A percentile compares a stretch with the other conserved stretches of the same genome.
phyloP scores from a whole-genome alignment of 2,329 filamentous ascomycete genomes.

The Massarina eburnea region DNA sequence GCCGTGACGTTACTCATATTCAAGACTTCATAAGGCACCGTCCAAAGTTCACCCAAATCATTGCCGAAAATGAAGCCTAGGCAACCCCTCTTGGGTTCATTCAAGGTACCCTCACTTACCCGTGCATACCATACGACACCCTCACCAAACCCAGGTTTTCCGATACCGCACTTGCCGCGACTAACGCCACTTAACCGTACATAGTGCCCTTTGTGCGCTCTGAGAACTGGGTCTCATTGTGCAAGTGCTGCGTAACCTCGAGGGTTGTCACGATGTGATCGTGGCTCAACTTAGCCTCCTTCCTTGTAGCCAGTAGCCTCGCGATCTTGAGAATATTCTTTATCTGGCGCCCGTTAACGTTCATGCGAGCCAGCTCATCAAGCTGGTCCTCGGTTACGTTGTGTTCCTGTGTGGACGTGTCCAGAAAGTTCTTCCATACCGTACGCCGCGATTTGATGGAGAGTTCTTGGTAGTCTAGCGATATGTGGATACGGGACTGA shows the following conservation, averaged over 20 bases:
- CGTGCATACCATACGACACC: background rate
- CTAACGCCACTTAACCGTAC: constrained; percentile 20
- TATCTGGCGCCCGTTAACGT: constrained; percentile 48
- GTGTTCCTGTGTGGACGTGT: constrained; percentile 25
- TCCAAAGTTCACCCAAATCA: no score
- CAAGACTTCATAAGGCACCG: background rate
- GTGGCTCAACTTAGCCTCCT: constrained; percentile 22
- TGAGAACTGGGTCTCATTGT: constrained; percentile 39
- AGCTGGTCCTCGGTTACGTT: constrained; percentile 37
- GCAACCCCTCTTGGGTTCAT: no score
- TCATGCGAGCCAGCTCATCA: constrained; percentile 34
- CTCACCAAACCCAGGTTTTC: background rate
- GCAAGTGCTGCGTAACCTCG: constrained; percentile 44
- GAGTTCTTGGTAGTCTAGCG: constrained; percentile 48
- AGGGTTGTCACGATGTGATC: constrained; percentile 39
- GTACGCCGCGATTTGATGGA: constrained; percentile 40
- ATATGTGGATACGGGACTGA: constrained; percentile 51
- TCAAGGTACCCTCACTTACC: background rate
- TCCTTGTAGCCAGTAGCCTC: constrained; percentile 28
- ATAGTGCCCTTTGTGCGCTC: constrained; percentile 31
- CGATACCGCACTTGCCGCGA: background rate
- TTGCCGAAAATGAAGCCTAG: no score
- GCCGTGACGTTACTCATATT: no score
- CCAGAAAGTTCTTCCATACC: constrained; percentile 52
- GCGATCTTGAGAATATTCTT: constrained; percentile 49